Evolutionary conservation across 1,284 basidiomycete genomes (phyloP).

Genomic region (Mycosarcoma mackinlayi): DNA sequence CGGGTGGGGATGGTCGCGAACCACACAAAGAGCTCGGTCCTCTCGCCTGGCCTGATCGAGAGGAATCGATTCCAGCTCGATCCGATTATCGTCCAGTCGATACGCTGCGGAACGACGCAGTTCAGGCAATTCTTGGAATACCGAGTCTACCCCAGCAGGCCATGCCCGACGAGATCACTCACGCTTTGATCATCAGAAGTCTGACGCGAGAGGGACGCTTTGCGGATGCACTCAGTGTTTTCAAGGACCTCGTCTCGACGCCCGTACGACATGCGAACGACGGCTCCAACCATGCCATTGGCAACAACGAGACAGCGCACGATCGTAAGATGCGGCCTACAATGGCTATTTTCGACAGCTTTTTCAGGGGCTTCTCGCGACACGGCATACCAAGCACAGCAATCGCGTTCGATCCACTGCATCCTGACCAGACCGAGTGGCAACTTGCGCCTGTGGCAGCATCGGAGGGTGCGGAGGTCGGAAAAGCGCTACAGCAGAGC

Average conservation of each 20-base stretch:
- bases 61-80: neutral
- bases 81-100: neutral
- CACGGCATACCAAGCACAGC: slow-evolving; percentile 17
- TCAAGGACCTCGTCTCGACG: slow-evolving; percentile 44
- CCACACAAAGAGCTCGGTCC: slow-evolving; percentile 1
- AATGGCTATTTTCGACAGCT: slow-evolving; percentile 35
- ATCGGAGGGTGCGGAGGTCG: neutral
- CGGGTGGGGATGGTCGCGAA: neutral
- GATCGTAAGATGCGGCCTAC: slow-evolving; percentile 26
- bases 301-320: neutral
- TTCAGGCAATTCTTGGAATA: slow-evolving; percentile 17
- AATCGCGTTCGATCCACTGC: slow-evolving; percentile 7
- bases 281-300: neutral
- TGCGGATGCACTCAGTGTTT: slow-evolving; percentile 31
- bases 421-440: slow-evolving; percentile 28
- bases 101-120: neutral
- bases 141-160: slow-evolving; percentile 9
- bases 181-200: slow-evolving; percentile 34
- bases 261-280: neutral
- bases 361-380: slow-evolving; percentile 40
- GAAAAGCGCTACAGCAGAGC: neutral
- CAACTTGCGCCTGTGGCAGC: neutral
- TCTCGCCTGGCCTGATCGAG: slow-evolving; percentile 23
- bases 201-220: slow-evolving; percentile 36
- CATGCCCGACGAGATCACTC: slow-evolving; percentile 34